phyloP scores from a whole-genome alignment of 2,329 filamentous ascomycete genomes.

The Nothophaeocryptopus gaeumannii region DNA sequence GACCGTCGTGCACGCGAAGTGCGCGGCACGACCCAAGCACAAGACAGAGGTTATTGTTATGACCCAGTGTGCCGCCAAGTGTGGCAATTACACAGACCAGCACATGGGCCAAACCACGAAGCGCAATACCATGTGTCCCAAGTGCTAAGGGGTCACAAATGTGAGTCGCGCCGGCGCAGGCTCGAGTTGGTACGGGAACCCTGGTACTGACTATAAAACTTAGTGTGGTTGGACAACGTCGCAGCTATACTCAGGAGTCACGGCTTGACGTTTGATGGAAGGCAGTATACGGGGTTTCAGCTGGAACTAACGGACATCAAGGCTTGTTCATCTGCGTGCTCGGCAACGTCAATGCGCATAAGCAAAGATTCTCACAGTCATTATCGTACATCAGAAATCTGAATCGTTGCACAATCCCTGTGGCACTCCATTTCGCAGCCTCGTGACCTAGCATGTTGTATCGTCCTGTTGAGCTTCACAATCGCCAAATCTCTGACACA shows the following conservation, averaged over 20 bases:
- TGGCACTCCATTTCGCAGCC: constrained; percentile 1
- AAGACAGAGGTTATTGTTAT: neutral
- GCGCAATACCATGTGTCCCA: constrained; percentile 5
- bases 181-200: constrained; percentile 4
- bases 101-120: constrained; percentile 7
- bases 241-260: constrained; percentile 6
- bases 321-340: constrained; percentile 1
- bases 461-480: constrained; percentile 4
- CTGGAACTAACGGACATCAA: constrained; percentile 1
- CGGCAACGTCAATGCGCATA: constrained; percentile 6
- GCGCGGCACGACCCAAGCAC: constrained; percentile 4
- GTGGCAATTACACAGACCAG: constrained; percentile 7
- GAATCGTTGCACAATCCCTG: too few species aligned
- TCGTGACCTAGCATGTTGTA: constrained; percentile 5
- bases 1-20: constrained; percentile 7
- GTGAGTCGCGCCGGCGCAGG: constrained; percentile 7
- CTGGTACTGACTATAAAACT: constrained; percentile 3
- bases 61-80: constrained; percentile 6
- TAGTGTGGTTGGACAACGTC: constrained; percentile 2
- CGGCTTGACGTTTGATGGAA: constrained; percentile 6
- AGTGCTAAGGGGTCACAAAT: constrained; percentile 8
- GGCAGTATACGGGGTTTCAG: neutral
- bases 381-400: constrained; percentile 8
- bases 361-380: constrained; percentile 8
- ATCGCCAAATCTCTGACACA: constrained; percentile 10